phyloP scores from a whole-genome alignment of 345 rosid species.

The Salix dunnii region DNA sequence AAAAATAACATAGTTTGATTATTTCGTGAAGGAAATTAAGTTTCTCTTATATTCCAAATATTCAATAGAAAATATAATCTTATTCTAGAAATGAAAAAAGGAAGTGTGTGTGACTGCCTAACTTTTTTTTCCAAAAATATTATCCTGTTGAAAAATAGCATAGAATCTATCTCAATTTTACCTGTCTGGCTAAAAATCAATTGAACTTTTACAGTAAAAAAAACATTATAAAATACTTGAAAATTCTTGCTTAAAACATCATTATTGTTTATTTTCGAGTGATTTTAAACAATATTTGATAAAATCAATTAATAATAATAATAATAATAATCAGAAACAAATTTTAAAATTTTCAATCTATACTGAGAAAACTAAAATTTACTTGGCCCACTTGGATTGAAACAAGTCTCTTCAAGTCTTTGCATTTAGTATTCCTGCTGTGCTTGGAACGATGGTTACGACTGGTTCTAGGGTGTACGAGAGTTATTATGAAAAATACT shows the following conservation, averaged over 20 bases:
- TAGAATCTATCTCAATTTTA: background rate
- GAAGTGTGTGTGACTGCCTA: background rate
- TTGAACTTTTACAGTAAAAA: no score
- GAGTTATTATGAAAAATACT: no score
- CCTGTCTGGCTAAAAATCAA: background rate
- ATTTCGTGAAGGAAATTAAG: background rate
- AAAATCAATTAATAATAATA: no score
- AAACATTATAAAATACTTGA: no score
- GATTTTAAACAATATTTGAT: background rate
- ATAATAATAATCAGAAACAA: no score
- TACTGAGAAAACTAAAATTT: no score
- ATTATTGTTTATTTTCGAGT: background rate
- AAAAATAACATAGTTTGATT: no score
- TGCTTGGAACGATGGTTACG: background rate
- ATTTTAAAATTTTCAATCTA: background rate
- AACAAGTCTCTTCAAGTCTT: no score
- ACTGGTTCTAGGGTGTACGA: no score
- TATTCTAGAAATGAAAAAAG: background rate
- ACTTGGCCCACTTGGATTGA: background rate
- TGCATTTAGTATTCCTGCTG: background rate
- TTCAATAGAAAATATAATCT: background rate
- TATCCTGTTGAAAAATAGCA: no score
- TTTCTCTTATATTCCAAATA: background rate
- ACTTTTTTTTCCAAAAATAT: background rate
- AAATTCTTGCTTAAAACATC: background rate